Evolutionary conservation across 306 rosid species (phyloP).

Genomic region (Gleditsia sinensis): DNA sequence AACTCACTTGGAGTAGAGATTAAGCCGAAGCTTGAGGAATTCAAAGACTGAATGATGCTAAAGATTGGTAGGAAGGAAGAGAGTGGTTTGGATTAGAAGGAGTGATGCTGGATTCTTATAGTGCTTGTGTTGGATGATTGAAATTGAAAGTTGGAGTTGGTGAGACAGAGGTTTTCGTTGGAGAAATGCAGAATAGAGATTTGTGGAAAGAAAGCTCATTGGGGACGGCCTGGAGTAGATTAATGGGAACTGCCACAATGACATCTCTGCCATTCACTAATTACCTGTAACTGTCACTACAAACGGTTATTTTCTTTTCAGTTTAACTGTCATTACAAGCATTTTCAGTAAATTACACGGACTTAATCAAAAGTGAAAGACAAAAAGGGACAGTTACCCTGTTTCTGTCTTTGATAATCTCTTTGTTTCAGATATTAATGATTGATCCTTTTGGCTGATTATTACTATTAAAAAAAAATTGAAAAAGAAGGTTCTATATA

Average conservation of each 20-base stretch:
- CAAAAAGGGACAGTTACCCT: background rate
- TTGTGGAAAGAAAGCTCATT: constrained; percentile 43
- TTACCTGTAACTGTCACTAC: constrained; percentile 22
- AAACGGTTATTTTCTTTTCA: constrained; percentile 23
- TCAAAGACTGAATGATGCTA: constrained; percentile 37
- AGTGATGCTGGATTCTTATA: no score
- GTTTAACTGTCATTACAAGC: constrained; percentile 37
- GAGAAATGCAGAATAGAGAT: constrained; percentile 53
- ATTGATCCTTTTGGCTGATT: background rate
- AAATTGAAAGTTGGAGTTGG: constrained; percentile 69
- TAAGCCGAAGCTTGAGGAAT: constrained; percentile 11
- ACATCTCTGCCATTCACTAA: constrained; percentile 77
- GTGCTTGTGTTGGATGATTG: no score
- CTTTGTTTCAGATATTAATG: no score
- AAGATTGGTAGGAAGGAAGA: constrained; percentile 36
- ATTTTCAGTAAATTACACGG: constrained; percentile 17
- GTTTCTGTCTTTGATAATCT: constrained; percentile 1
- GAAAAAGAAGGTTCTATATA: no score
- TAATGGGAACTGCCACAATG: constrained; percentile 45
- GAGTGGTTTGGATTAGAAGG: constrained; percentile 53
- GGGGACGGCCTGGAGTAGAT: constrained; percentile 52
- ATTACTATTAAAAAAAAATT: background rate
- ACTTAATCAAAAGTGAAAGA: constrained; percentile 4
- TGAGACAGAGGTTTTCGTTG: constrained; percentile 48
- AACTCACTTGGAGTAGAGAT: constrained; percentile 1